Conservation (phyloP, 345 rosid species). For the Dimocarpus longan region DNA sequence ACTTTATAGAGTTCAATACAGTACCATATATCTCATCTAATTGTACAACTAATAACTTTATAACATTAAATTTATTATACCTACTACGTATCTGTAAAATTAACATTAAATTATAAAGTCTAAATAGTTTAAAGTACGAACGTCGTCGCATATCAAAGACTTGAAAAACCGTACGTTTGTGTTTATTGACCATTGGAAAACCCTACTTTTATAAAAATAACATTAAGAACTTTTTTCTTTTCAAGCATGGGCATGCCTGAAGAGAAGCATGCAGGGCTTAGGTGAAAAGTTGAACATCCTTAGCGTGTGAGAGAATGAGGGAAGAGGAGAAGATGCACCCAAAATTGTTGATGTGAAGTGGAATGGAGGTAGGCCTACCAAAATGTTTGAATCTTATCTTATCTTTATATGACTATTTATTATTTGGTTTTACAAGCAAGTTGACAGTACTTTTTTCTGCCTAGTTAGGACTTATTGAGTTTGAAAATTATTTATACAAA, state of each 20-base stretch:
- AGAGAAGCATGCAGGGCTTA: background rate
- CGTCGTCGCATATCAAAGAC: too few species aligned
- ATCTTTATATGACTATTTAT: background rate
- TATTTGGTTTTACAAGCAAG: background rate
- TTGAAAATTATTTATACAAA: too few species aligned
- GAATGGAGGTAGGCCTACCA: background rate
- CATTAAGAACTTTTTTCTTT: background rate
- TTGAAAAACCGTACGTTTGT: too few species aligned
- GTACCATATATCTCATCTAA: too few species aligned
- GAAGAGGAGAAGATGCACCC: conserved; percentile 4
- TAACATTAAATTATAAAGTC: too few species aligned
- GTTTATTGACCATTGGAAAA: too few species aligned
- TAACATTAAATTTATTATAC: too few species aligned
- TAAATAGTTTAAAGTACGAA: too few species aligned
- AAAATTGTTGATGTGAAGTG: conserved; percentile 1
- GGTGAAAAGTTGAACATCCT: background rate
- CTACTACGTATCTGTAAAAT: too few species aligned
- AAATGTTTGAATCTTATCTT: conserved; percentile 11
- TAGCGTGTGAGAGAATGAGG: background rate
- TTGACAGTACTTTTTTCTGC: background rate
- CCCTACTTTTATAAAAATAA: background rate
- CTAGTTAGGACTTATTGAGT: background rate
- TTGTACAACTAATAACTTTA: too few species aligned
- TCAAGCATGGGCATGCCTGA: background rate
- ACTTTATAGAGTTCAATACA: too few species aligned